These are phyloP conservation scores for Eleusine coracana DNA, from an alignment of 176 grass and related monocot genomes.

Conservation along the genomic window DNA sequence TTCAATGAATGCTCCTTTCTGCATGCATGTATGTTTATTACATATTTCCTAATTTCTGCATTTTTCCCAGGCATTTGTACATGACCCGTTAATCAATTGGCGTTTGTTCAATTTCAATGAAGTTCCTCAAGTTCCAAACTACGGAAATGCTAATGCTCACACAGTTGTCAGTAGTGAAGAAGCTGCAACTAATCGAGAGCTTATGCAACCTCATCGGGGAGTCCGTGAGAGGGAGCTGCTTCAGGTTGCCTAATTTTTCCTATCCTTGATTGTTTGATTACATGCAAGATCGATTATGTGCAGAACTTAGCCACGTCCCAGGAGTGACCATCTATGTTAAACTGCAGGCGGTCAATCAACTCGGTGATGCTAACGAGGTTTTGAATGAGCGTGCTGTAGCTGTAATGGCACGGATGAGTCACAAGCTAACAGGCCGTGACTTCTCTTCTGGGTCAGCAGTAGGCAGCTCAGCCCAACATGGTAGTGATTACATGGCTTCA, in stretches of 20 bases:
- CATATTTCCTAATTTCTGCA: slow-evolving; percentile 4
- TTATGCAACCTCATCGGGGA: slow-evolving; percentile 78
- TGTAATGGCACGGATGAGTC: slow-evolving; percentile 97
- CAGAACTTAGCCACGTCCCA: background rate
- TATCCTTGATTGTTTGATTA: slow-evolving; percentile 9
- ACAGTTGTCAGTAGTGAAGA: slow-evolving; percentile 69
- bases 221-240: slow-evolving; percentile 85
- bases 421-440: slow-evolving; percentile 93
- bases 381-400: slow-evolving; percentile 93
- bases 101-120: slow-evolving; percentile 98
- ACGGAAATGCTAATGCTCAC: background rate
- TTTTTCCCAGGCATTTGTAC: slow-evolving; percentile 88
- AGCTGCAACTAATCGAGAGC: slow-evolving; percentile 56
- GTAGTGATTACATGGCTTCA: slow-evolving; percentile 50
- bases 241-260: slow-evolving; percentile 59
- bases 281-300: background rate
- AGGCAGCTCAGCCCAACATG: slow-evolving; percentile 48
- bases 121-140: slow-evolving; percentile 91
- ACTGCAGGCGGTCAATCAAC: slow-evolving; percentile 89
- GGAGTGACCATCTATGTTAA: slow-evolving; percentile 20
- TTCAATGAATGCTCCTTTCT: background rate
- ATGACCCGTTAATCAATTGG: slow-evolving; percentile 98
- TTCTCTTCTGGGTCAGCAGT: slow-evolving; percentile 67
- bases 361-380: slow-evolving; percentile 95
- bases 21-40: slow-evolving; percentile 22